phyloP scores from a whole-genome alignment of 2,329 filamentous ascomycete species.

The Ploettnerulaceae sp. region DNA sequence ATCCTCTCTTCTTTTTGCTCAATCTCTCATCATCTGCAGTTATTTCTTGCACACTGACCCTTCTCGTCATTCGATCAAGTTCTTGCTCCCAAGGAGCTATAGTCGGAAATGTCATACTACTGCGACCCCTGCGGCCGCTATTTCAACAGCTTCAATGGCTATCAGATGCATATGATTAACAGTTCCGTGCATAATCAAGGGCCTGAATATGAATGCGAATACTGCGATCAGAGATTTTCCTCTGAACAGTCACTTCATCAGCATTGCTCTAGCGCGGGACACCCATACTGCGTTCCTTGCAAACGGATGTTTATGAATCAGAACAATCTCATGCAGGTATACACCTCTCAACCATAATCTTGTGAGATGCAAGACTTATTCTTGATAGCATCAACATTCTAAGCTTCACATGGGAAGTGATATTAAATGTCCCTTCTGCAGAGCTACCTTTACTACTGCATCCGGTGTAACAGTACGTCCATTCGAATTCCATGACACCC shows the following conservation, averaged over 20 bases:
- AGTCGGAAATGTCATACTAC: neutral
- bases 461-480: slow-evolving; percentile 45
- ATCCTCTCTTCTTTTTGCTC: no score
- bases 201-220: slow-evolving; percentile 20
- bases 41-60: no score
- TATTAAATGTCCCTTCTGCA: slow-evolving; percentile 53
- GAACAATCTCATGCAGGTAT: slow-evolving; percentile 25
- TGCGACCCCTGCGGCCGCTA: slow-evolving; percentile 10
- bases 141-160: slow-evolving; percentile 13
- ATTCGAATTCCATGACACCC: slow-evolving; percentile 41
- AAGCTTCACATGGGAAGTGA: slow-evolving; percentile 41
- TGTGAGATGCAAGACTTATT: neutral
- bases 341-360: neutral
- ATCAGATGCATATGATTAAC: slow-evolving; percentile 21
- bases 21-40: no score
- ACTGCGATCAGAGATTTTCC: slow-evolving; percentile 17
- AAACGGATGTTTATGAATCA: slow-evolving; percentile 22
- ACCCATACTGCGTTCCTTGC: slow-evolving; percentile 25
- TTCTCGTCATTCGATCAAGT: no score
- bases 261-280: slow-evolving; percentile 15
- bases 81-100: no score
- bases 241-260: slow-evolving; percentile 19
- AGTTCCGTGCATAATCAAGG: slow-evolving; percentile 14
- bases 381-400: slow-evolving; percentile 50
- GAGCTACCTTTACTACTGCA: slow-evolving; percentile 41